phyloP scores from a whole-genome alignment of 2,329 filamentous ascomycete genomes.

The Nothomitra cinnamomea region DNA sequence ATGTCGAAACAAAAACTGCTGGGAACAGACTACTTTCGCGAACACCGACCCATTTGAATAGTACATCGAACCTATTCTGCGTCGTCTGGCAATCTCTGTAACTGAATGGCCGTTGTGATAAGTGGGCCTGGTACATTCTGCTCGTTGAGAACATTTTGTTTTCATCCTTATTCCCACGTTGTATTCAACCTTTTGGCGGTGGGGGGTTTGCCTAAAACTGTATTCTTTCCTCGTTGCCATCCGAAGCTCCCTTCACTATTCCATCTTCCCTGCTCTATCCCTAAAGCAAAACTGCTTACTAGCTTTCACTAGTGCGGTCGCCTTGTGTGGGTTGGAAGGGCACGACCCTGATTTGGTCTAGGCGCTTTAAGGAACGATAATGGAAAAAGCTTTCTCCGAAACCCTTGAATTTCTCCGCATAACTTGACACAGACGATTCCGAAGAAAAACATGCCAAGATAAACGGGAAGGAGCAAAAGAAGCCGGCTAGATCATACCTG shows the following conservation, averaged over 20 bases:
- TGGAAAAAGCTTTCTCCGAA: slow-evolving; percentile 1
- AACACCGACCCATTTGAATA: background rate
- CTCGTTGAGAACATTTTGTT: background rate
- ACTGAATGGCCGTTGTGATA: background rate
- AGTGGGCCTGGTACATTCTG: background rate
- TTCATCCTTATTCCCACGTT: background rate
- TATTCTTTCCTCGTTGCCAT: background rate
- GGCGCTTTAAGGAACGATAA: background rate
- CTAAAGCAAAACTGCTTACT: background rate
- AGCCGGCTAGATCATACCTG: too few species aligned
- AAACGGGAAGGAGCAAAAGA: too few species aligned
- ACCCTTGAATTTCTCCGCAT: background rate
- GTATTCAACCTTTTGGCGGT: background rate
- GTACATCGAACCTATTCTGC: background rate
- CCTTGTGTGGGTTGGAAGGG: background rate
- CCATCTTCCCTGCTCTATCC: background rate
- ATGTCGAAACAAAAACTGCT: background rate
- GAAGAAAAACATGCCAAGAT: too few species aligned
- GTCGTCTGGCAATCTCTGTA: slow-evolving; percentile 1
- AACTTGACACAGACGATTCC: background rate
- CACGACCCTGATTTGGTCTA: background rate
- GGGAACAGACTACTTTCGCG: background rate
- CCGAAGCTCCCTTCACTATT: background rate
- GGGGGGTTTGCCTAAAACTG: background rate
- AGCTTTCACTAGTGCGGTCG: background rate